Conservation (phyloP, 331 rosid genomes). For the Spiraea crenata region DNA sequence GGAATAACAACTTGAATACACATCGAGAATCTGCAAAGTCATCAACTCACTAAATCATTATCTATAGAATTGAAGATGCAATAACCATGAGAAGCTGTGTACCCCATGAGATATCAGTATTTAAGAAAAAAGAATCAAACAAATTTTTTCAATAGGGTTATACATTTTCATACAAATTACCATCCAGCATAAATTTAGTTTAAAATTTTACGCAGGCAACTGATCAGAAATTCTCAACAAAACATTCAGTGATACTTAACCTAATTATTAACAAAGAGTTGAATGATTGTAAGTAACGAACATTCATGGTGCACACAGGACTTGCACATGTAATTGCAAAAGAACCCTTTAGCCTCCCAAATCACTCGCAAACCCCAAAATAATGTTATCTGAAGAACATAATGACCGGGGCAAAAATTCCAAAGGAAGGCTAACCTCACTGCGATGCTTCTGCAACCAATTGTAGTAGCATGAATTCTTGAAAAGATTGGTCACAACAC, state of each 20-base stretch:
- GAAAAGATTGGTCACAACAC: conserved; percentile 69
- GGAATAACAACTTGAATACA: conserved; percentile 71
- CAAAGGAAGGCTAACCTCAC: conserved; percentile 58
- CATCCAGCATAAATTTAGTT: background rate
- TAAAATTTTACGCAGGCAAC: background rate
- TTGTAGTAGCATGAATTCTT: conserved; percentile 53
- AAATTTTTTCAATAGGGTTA: background rate
- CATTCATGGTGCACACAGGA: background rate
- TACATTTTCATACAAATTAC: background rate
- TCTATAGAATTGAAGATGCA: background rate
- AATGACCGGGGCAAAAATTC: conserved; percentile 13
- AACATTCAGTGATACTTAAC: background rate
- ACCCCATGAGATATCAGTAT: background rate
- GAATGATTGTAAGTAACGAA: background rate
- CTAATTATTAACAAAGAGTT: background rate
- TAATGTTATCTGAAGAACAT: background rate
- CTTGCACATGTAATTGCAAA: background rate
- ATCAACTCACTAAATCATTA: background rate
- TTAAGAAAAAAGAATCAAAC: background rate
- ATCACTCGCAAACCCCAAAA: background rate
- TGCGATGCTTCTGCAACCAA: conserved; percentile 71
- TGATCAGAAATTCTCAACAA: background rate
- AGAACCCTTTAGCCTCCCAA: background rate
- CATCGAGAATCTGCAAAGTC: conserved; percentile 77
- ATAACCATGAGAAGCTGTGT: background rate